Evolutionary conservation across 768 basidiomycete species (phyloP).

Genomic region (Auricularia cornea): DNA sequence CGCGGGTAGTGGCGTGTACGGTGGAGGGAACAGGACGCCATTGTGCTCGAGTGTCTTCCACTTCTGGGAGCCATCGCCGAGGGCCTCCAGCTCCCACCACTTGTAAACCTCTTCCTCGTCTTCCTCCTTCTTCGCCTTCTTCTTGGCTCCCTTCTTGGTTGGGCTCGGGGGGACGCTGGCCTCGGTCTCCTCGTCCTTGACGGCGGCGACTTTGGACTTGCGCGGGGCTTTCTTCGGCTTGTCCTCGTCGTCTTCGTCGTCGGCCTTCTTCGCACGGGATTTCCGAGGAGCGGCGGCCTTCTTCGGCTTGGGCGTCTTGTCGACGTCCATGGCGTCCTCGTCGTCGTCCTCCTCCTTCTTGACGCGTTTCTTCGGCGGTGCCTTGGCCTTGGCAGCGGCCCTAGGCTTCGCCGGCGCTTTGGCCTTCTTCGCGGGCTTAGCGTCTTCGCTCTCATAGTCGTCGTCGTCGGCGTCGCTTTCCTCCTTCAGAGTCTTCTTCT

Average conservation of each 20-base stretch:
- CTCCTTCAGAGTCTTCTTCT: slow-evolving; percentile 25
- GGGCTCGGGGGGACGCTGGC: slow-evolving; percentile 8
- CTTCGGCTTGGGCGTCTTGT: slow-evolving; percentile 20
- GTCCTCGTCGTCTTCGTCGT: slow-evolving; percentile 21
- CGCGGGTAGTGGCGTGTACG: slow-evolving; percentile 78
- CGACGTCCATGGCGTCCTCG: slow-evolving; percentile 18
- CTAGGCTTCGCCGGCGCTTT: slow-evolving; percentile 12
- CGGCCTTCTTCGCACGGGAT: slow-evolving; percentile 38
- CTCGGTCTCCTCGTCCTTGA: slow-evolving; percentile 34
- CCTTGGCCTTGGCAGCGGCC: slow-evolving; percentile 38
- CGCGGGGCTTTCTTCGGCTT: slow-evolving; percentile 7
- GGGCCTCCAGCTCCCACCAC: slow-evolving; percentile 73
- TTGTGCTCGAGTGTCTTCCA: slow-evolving; percentile 95
- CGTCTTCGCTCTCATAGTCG: slow-evolving; percentile 34
- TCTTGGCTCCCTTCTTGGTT: slow-evolving; percentile 25
- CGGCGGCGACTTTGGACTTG: slow-evolving; percentile 15
- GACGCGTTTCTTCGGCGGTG: slow-evolving; percentile 57
- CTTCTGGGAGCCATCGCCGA: slow-evolving; percentile 72
- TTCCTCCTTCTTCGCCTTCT: slow-evolving; percentile 47
- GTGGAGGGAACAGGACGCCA: slow-evolving; percentile 92
- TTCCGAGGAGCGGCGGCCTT: slow-evolving; percentile 17
- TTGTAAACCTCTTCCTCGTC: slow-evolving; percentile 68
- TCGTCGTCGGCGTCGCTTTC: slow-evolving; percentile 33
- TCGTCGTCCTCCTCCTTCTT: slow-evolving; percentile 22
- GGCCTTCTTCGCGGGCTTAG: slow-evolving; percentile 26